Conservation (phyloP, 2,329 filamentous ascomycete species). For the Chaetomium sp. region DNA sequence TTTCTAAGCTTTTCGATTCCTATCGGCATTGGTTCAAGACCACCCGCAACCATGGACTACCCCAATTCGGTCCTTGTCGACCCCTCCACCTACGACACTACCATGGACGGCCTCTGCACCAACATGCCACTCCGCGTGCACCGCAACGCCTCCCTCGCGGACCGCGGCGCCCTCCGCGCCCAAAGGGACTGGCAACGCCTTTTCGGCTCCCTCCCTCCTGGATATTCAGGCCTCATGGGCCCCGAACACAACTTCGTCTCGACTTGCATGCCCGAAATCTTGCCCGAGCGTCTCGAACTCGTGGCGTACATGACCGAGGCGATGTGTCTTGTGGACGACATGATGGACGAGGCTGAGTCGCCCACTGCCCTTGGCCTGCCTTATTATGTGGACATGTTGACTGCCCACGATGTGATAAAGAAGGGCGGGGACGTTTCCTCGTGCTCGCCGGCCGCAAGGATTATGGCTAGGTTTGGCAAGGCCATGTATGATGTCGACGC, state of each 20-base stretch:
- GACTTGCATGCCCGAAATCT: not conserved
- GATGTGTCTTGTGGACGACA: constrained; percentile 19
- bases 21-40: no score
- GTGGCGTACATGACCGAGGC: constrained; percentile 19
- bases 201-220: constrained; percentile 8
- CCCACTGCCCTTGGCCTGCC: not conserved
- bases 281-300: constrained; percentile 27
- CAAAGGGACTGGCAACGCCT: constrained; percentile 20
- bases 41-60: constrained; percentile 7
- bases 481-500: not conserved
- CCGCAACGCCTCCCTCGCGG: constrained; percentile 9
- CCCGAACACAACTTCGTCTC: constrained; percentile 14
- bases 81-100: constrained; percentile 4
- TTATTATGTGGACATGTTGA: no score
- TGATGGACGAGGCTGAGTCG: constrained; percentile 17
- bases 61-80: not conserved
- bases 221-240: constrained; percentile 16
- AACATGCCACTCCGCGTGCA: constrained; percentile 17
- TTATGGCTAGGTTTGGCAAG: not conserved
- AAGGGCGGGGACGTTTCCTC: no score
- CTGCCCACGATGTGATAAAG: no score
- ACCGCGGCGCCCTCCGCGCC: constrained; percentile 24
- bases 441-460: not conserved
- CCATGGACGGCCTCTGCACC: constrained; percentile 12
- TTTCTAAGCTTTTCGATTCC: no score